Conservation (phyloP, 2,329 filamentous ascomycete genomes). For the Byssochlamys sp. region DNA sequence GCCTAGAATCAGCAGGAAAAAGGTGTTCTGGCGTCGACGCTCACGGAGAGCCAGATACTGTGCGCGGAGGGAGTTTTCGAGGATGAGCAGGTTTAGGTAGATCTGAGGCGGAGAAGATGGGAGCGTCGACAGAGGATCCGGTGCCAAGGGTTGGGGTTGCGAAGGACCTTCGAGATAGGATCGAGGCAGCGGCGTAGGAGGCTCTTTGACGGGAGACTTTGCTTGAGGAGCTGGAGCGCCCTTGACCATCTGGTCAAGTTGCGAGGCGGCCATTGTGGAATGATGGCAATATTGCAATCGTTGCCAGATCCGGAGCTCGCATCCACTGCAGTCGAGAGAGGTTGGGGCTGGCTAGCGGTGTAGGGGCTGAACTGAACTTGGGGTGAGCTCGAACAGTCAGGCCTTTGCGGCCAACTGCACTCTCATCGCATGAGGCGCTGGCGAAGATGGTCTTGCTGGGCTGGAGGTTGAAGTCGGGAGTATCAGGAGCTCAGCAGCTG, state of each 20-base stretch:
- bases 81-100: constrained; percentile 92
- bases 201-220: constrained; percentile 36
- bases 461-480: background rate
- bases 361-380: constrained; percentile 1
- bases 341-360: background rate
- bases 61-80: constrained; percentile 83
- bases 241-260: constrained; percentile 84
- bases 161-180: constrained; percentile 11
- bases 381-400: constrained; percentile 9
- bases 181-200: constrained; percentile 23
- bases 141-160: constrained; percentile 35
- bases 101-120: constrained; percentile 93
- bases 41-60: constrained; percentile 87
- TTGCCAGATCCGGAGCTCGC: background rate
- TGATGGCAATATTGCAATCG: background rate
- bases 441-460: background rate
- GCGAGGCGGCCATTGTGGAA: constrained; percentile 48
- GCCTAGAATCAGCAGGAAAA: constrained; percentile 72
- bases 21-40: constrained; percentile 80
- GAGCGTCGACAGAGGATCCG: constrained; percentile 66
- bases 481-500: constrained; percentile 3
- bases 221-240: constrained; percentile 63
- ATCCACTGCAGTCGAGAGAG: background rate
- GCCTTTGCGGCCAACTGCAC: constrained; percentile 20
- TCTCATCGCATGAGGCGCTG: constrained; percentile 14